These are phyloP conservation scores for Ettlia oleoabundans DNA, from an alignment of 139 green algal genomes.

Conservation along the genomic window DNA sequence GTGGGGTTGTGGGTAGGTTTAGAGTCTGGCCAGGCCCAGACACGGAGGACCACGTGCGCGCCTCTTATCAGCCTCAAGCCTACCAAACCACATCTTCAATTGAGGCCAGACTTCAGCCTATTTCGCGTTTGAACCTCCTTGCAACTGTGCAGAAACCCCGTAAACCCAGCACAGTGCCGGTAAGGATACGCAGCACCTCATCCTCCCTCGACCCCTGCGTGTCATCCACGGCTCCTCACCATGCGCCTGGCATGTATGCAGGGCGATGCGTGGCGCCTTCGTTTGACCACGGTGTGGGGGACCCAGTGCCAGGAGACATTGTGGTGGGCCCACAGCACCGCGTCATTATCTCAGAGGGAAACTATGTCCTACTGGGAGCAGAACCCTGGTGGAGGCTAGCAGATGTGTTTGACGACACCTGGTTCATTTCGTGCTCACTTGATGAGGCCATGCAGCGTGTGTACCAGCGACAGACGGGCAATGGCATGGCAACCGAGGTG, in stretches of 20 bases:
- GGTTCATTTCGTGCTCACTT: conserved; percentile 74
- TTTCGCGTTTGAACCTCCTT: no score
- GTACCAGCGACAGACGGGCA: conserved; percentile 44
- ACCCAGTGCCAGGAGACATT: conserved; percentile 73
- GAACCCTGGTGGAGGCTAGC: conserved; percentile 58
- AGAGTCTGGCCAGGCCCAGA: no score
- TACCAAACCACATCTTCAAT: no score
- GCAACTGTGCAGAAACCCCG: no score
- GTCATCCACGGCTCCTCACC: not conserved
- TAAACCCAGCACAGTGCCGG: no score
- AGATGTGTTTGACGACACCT: conserved; percentile 69
- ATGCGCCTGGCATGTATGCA: not conserved
- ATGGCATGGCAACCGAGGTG: conserved; percentile 59
- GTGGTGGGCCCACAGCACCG: conserved; percentile 44
- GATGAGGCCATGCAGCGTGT: conserved; percentile 75
- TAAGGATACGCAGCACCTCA: no score
- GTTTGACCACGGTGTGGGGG: conserved; percentile 88
- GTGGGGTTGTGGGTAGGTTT: no score
- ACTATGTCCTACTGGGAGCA: conserved; percentile 87
- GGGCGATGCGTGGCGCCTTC: conserved; percentile 58
- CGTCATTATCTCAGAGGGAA: conserved; percentile 85
- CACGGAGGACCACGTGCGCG: no score
- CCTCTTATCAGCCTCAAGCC: no score
- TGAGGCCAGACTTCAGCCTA: no score
- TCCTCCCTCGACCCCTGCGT: not conserved